phyloP scores from a whole-genome alignment of 2,329 filamentous ascomycete genomes.

The Leptographium radiaticola region DNA sequence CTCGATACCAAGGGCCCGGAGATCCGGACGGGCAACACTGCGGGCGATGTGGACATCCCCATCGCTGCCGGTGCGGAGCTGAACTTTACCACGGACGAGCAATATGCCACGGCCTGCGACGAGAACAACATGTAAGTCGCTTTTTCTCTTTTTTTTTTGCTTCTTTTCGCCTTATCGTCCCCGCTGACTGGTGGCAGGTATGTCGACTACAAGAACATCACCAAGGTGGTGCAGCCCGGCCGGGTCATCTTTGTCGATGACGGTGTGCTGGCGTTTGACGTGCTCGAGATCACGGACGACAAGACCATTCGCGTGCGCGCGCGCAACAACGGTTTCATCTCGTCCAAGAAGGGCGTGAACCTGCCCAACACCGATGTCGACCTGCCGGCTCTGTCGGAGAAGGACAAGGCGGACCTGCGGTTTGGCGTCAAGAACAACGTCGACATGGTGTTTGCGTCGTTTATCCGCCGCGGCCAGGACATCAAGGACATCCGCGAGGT shows the following conservation, averaged over 20 bases:
- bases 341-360: slow-evolving; percentile 98
- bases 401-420: slow-evolving; percentile 85
- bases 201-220: slow-evolving; percentile 99
- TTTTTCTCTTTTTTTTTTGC: not conserved
- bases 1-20: slow-evolving; percentile 59
- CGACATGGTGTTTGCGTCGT: slow-evolving; percentile 98
- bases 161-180: not conserved
- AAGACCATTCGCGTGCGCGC: slow-evolving; percentile 78
- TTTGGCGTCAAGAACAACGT: slow-evolving; percentile 98
- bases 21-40: slow-evolving; percentile 53
- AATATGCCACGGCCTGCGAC: slow-evolving; percentile 74
- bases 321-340: slow-evolving; percentile 97
- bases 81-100: slow-evolving; percentile 94
- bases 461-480: slow-evolving; percentile 89
- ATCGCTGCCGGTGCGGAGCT: slow-evolving; percentile 73
- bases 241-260: slow-evolving; percentile 97
- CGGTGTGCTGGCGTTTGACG: slow-evolving; percentile 92
- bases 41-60: slow-evolving; percentile 67
- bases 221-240: slow-evolving; percentile 85
- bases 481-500: slow-evolving; percentile 86
- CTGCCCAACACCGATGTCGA: slow-evolving; percentile 97
- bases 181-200: slow-evolving; percentile 44
- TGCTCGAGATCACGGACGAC: slow-evolving; percentile 74
- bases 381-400: slow-evolving; percentile 91
- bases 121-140: slow-evolving; percentile 78